Evolutionary conservation across 2,329 filamentous ascomycete species (phyloP).

Genomic region (Orbilia ellipsospora): DNA sequence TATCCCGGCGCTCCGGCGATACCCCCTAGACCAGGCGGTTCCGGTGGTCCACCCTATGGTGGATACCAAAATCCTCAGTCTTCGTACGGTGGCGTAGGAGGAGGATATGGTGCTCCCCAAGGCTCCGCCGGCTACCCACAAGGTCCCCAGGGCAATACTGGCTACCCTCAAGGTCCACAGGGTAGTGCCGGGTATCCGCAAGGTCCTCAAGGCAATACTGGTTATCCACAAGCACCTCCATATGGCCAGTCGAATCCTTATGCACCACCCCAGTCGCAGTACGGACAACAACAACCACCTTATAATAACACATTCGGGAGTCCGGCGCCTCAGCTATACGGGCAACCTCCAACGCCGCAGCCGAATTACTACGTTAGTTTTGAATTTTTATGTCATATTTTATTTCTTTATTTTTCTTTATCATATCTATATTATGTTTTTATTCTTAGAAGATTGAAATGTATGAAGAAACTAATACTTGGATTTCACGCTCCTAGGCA

Average conservation of each 20-base stretch:
- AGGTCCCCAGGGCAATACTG: conserved; percentile 32
- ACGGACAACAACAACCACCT: conserved; percentile 34
- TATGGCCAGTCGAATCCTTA: conserved; percentile 40
- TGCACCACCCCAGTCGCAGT: conserved; percentile 35
- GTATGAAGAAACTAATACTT: too few species aligned
- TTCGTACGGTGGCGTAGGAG: conserved; percentile 18
- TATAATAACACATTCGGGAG: conserved; percentile 39
- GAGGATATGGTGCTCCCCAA: conserved; percentile 30
- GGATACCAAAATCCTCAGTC: conserved; percentile 45
- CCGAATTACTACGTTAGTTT: conserved; percentile 53
- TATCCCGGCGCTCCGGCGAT: conserved; percentile 43
- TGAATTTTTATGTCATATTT: conserved; percentile 12
- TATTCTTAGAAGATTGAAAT: too few species aligned
- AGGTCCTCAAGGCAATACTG: conserved; percentile 10
- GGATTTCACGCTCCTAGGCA: too few species aligned
- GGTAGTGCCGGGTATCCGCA: conserved; percentile 2
- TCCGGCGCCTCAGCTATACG: conserved; percentile 37
- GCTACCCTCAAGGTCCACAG: conserved; percentile 22
- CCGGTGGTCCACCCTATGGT: conserved; percentile 14
- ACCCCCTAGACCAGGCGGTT: conserved; percentile 41
- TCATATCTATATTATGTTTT: too few species aligned
- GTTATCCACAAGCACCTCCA: conserved; percentile 19
- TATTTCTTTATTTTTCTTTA: conserved; percentile 3
- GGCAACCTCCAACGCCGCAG: conserved; percentile 40
- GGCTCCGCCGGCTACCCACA: conserved; percentile 15